phyloP scores from a whole-genome alignment of 163 green algal species.

The Volvox carteri region DNA sequence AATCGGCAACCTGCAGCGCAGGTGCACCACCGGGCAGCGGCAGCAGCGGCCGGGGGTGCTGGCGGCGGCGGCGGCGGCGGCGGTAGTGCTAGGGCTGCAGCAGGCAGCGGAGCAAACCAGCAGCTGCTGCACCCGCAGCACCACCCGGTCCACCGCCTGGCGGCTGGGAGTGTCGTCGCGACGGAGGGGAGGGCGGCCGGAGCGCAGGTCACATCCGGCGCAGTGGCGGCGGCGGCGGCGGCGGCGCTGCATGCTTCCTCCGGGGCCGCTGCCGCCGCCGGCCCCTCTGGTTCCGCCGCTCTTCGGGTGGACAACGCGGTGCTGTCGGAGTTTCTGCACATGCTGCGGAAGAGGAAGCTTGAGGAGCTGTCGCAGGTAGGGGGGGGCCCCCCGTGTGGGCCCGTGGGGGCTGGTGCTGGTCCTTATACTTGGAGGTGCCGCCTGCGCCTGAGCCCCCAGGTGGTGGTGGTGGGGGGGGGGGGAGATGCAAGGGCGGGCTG shows the following conservation, averaged over 20 bases:
- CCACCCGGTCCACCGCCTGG: neutral
- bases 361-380: slow-evolving; percentile 37
- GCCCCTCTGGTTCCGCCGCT: neutral
- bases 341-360: slow-evolving; percentile 58
- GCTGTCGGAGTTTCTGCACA: slow-evolving; percentile 61
- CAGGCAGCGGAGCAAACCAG: slow-evolving; percentile 4
- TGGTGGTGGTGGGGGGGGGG: neutral
- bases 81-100: neutral
- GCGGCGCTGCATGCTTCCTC: too few species aligned
- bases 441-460: too few species aligned
- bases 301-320: slow-evolving; percentile 30
- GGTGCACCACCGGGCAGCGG: neutral
- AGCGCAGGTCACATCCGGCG: neutral
- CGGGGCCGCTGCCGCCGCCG: neutral
- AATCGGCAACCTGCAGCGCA: neutral
- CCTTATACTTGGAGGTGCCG: too few species aligned
- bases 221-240: neutral
- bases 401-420: too few species aligned
- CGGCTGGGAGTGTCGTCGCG: neutral
- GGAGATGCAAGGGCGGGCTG: neutral
- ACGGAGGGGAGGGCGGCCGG: too few species aligned
- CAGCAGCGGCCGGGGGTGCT: neutral
- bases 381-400: neutral
- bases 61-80: neutral
- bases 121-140: slow-evolving; percentile 22